Base-by-base conservation (phyloP, 2,329 filamentous ascomycete genomes). In the Macrophomina phaseolina region DNA sequence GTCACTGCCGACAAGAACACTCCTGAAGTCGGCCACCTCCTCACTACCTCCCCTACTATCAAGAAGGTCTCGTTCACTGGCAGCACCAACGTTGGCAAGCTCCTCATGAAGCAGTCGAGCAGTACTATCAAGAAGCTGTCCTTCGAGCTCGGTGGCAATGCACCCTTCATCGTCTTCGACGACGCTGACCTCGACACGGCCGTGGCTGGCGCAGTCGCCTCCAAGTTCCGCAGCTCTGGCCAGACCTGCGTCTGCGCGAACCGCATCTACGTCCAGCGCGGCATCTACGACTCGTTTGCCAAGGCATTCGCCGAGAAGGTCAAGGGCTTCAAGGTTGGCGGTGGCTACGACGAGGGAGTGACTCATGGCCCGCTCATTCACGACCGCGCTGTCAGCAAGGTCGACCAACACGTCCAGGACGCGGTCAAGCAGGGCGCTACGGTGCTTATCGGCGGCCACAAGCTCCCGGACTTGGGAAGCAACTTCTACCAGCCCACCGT, bases 21-120 rank as follows among this genome's bases (percentile, higher is more conserved):
- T 0, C 84, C 90, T 12, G 89, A 90, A 71, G 86, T 98, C 3
- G 94, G 94, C 66, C 83, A 90, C 77, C 81, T 87, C 23, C 84
- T 98, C 65, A 96, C 93, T 11, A 90, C 91, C 0, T 88, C 90
- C 73, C 87, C 91, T 3, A 88, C 85, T 2, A 84, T 99, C 70
- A 91, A 91, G 77, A 98, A 98, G 80, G 86, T 98, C 51, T 97
- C 93, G 14, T 99, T 99, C 79, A 98, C 95, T 0, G 95, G 95
- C 60, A 87, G 84, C 40, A 90, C 87, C 0, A 83, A 83, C 52
- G 87, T 90, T 4, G 87, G 87, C 30, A 88, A 85, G 71, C 80
- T 97, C 81, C 87, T 99, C 65, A 97, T 97, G 93, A 91, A 91
- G 82, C 94, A 97, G 80, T 90, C 91, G 11, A 88, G 93, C 0